Conservation (phyloP, 495 filamentous ascomycete species). For the Talaromyces nanjingensis region DNA sequence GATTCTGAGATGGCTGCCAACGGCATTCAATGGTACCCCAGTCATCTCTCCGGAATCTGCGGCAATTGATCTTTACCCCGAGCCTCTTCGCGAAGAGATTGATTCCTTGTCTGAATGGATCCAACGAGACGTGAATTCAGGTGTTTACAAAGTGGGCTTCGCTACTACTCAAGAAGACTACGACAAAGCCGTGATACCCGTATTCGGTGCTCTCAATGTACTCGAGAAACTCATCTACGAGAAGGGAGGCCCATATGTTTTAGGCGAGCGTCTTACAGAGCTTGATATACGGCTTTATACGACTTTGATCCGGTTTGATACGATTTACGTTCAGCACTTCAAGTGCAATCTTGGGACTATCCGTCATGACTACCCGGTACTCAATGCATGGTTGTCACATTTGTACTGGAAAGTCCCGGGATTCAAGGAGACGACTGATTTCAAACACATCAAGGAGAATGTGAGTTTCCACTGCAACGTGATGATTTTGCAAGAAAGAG, state of each 20-base stretch:
- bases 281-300: slow-evolving; percentile 44
- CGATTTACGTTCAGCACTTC: slow-evolving; percentile 50
- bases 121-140: slow-evolving; percentile 36
- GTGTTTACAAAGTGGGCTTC: slow-evolving; percentile 52
- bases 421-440: slow-evolving; percentile 48
- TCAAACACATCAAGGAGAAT: slow-evolving; percentile 55
- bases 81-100: slow-evolving; percentile 31
- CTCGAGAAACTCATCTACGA: slow-evolving; percentile 37
- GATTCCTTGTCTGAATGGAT: slow-evolving; percentile 40
- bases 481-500: neutral
- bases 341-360: slow-evolving; percentile 50
- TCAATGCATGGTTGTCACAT: slow-evolving; percentile 45
- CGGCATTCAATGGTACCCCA: slow-evolving; percentile 33
- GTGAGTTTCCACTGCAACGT: slow-evolving; percentile 18
- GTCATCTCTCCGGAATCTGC: slow-evolving; percentile 24
- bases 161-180: slow-evolving; percentile 41
- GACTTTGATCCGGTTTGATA: slow-evolving; percentile 44
- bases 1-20: slow-evolving; percentile 43
- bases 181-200: slow-evolving; percentile 31
- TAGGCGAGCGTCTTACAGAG: slow-evolving; percentile 41
- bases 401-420: slow-evolving; percentile 44
- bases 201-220: slow-evolving; percentile 47
- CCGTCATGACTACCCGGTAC: slow-evolving; percentile 43
- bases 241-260: slow-evolving; percentile 39
- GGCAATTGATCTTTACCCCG: slow-evolving; percentile 38